Base-by-base conservation (phyloP, 345 rosid species). In the Salix caprea region DNA sequence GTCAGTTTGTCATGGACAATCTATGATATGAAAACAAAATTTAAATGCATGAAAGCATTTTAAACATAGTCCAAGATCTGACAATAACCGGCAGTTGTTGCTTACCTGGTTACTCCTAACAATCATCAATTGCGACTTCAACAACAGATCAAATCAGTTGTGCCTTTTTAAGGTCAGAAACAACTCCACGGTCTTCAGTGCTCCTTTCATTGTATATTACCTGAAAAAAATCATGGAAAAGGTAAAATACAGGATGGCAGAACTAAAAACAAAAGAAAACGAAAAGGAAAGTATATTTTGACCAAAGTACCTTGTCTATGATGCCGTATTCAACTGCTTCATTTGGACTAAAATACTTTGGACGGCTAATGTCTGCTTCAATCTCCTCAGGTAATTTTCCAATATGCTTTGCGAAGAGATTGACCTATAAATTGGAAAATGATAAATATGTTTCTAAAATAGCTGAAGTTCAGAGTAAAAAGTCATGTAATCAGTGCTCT, bases 271-370 rank as follows among this genome's bases (percentile, higher is more conserved):
- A 15, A 28, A 65, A 69, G 32, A 2, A 67, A 60, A 42, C 7
- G 11, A 19, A 19, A 19, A 19, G 23, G 21, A 6, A 8, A 1
- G 4, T 67, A 21, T 19, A 18, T 46, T 69, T 74, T 48, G 75
- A 78, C 73, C 5, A 2, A 12, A 36, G 8, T 40, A 78, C 98
- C 97, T 91, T 91, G 84, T 93, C 99, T 72, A 94, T 91, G 89
- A 93, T 87, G 79, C 97, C 97, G 65, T 93, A 93, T 86, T 91
- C 98, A 86, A 96, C 89, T 32, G 88, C 95, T 79, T 91, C 95
- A 26, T 87, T 78, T 24, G 95, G 92, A 76, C 82, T 86, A 73
- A 89, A 96, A 77, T 93, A 96, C 87, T 96, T 91, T 4, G 99
- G 98, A 19, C 93, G 90, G 76, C 87, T 85, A 79, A 86, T 88